These are phyloP conservation scores for Rhodotorula sp. DNA, from an alignment of 1,284 basidiomycete genomes.

Conservation along the genomic window DNA sequence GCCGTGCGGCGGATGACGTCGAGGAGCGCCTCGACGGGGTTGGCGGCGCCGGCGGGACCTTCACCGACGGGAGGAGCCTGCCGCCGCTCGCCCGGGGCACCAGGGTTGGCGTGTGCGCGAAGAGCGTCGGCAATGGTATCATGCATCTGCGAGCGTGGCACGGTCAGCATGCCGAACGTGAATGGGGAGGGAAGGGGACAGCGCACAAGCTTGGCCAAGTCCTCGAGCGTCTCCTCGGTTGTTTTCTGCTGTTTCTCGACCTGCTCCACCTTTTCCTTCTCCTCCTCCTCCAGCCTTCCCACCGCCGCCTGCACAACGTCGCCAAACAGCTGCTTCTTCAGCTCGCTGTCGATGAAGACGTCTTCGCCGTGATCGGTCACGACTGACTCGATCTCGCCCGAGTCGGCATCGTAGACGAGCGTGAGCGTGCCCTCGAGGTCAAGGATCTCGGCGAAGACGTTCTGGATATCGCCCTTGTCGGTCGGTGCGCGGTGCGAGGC, in stretches of 20 bases:
- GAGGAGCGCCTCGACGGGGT: constrained; percentile 10
- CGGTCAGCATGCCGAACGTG: too few relatives aligned
- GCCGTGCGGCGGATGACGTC: constrained; percentile 1
- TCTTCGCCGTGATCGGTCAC: constrained; percentile 17
- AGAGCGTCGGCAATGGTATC: constrained; percentile 31
- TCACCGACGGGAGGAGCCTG: not conserved
- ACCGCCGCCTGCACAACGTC: not conserved
- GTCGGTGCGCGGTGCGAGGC: not conserved
- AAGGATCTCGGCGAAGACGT: not conserved
- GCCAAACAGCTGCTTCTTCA: constrained; percentile 5
- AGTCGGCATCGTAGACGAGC: constrained; percentile 32
- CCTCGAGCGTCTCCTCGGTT: constrained; percentile 7
- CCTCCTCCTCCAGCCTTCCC: not conserved
- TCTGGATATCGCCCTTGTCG: not conserved
- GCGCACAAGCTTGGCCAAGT: constrained; percentile 27
- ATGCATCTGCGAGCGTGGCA: constrained; percentile 12
- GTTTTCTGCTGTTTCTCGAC: not conserved
- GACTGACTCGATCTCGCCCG: constrained; percentile 29
- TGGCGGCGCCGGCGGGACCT: not conserved
- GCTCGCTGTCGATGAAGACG: constrained; percentile 13
- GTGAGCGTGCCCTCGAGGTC: constrained; percentile 15
- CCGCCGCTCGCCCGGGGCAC: not conserved
- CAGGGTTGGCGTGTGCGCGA: not conserved
- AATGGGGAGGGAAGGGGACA: too few relatives aligned
- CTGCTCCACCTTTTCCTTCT: not conserved